Conservation (phyloP, 495 filamentous ascomycete genomes). For the Daldinia caldariorum region DNA sequence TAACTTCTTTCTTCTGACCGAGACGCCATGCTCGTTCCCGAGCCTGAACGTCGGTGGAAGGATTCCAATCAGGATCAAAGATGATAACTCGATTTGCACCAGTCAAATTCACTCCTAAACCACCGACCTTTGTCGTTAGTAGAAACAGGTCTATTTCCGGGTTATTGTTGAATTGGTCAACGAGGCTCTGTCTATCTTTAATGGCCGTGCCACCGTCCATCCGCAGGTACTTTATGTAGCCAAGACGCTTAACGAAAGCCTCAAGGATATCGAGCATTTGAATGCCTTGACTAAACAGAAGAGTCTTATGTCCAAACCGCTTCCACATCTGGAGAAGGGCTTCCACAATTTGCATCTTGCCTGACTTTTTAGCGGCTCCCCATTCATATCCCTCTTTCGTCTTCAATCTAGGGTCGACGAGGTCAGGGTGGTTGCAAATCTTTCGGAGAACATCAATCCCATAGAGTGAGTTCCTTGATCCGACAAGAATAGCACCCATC, state of each 20-base stretch:
- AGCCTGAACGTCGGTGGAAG: conserved; percentile 90
- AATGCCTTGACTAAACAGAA: conserved; percentile 88
- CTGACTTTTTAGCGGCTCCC: conserved; percentile 77
- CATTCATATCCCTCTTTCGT: conserved; percentile 72
- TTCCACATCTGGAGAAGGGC: conserved; percentile 87
- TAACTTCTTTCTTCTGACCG: conserved; percentile 92
- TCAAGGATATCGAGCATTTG: conserved; percentile 96
- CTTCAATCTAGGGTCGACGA: conserved; percentile 71
- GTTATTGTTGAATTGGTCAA: conserved; percentile 90
- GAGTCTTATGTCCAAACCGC: conserved; percentile 84
- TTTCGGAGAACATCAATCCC: conserved; percentile 93
- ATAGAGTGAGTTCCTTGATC: conserved; percentile 79
- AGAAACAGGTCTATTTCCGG: conserved; percentile 86
- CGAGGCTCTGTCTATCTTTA: conserved; percentile 79
- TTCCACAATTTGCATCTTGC: conserved; percentile 94
- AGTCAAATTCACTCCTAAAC: conserved; percentile 91
- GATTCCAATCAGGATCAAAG: conserved; percentile 98
- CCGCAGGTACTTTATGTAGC: conserved; percentile 78
- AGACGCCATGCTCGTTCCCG: conserved; percentile 96
- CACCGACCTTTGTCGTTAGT: conserved; percentile 93
- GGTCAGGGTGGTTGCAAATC: conserved; percentile 96
- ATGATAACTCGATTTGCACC: conserved; percentile 97
- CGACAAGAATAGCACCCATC: conserved; percentile 77
- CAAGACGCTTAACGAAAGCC: conserved; percentile 71
- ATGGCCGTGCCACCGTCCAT: conserved; percentile 95